A percentile compares a stretch with the other conserved stretches of the same genome.
Conservation (phyloP, 2,329 filamentous ascomycete species). For the Esteya vermicola region DNA sequence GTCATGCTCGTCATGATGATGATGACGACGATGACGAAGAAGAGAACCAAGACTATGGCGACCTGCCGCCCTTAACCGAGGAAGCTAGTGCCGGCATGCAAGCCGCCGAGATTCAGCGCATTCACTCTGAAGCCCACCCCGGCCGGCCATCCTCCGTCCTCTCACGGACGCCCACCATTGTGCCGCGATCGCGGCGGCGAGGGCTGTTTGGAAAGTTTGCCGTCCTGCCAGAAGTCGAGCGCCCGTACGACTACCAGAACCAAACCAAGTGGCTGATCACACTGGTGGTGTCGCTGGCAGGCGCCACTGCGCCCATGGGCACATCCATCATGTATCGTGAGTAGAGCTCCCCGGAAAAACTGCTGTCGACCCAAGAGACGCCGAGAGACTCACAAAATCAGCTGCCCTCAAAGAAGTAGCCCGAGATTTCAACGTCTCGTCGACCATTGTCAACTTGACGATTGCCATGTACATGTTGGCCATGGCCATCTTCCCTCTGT, state of each 20-base stretch:
- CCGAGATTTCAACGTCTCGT: conserved; percentile 42
- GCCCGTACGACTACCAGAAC: conserved; percentile 58
- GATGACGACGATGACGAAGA: conserved; percentile 1
- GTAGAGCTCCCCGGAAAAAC: conserved; percentile 19
- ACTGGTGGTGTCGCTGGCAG: conserved; percentile 60
- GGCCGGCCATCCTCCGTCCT: not conserved
- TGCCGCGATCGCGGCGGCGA: conserved; percentile 39
- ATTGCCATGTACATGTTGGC: conserved; percentile 70
- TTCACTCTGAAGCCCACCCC: not conserved
- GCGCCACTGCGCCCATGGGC: conserved; percentile 66
- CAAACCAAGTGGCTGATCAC: conserved; percentile 79
- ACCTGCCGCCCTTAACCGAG: conserved; percentile 6
- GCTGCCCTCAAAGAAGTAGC: conserved; percentile 55
- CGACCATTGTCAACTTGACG: conserved; percentile 59
- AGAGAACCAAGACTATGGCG: conserved; percentile 1
- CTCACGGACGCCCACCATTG: conserved; percentile 22
- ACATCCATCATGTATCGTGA: conserved; percentile 71
- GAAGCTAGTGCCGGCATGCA: conserved; percentile 10
- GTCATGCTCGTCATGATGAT: not conserved
- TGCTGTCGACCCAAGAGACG: not conserved
- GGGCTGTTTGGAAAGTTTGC: conserved; percentile 60
- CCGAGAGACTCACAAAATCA: conserved; percentile 17
- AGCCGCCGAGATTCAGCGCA: conserved; percentile 6
- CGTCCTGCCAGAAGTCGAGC: conserved; percentile 58
- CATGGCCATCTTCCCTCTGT: conserved; percentile 74